These are phyloP conservation scores for Raffaelea ambrosiae DNA, from an alignment of 2,329 filamentous ascomycete species.

Conservation along the genomic window DNA sequence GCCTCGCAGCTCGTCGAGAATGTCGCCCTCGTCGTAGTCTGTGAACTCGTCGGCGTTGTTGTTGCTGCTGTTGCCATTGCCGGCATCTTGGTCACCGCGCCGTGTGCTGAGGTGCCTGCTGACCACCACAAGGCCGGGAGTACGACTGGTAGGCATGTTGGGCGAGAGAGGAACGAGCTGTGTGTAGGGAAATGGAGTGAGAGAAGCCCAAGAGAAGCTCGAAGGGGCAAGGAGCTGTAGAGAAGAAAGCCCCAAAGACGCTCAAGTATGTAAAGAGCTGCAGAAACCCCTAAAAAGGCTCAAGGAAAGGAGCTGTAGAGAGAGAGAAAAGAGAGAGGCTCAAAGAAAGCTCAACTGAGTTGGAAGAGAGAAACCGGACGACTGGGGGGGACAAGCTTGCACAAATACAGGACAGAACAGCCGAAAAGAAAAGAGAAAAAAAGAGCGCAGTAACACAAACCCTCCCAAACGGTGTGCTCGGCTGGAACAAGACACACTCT, in stretches of 20 bases:
- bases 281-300: too few relatives aligned
- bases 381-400: background rate
- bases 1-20: conserved; percentile 5
- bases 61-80: too few relatives aligned
- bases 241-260: background rate
- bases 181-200: background rate
- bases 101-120: background rate
- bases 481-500: too few relatives aligned
- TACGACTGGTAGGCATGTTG: background rate
- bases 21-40: conserved; percentile 5
- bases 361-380: background rate
- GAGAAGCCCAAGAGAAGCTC: background rate
- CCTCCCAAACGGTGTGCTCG: too few relatives aligned
- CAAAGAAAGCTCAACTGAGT: too few relatives aligned
- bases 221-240: too few relatives aligned
- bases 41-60: background rate
- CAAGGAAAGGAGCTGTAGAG: too few relatives aligned
- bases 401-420: background rate
- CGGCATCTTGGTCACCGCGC: background rate
- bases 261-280: too few relatives aligned
- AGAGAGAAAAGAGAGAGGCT: too few relatives aligned
- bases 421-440: background rate
- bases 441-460: too few relatives aligned
- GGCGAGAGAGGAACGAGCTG: too few relatives aligned
- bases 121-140: background rate